These are phyloP conservation scores for Schizosaccharomyces osmophilus DNA, from an alignment of 805 yeast genomes.

Conservation along the genomic window DNA sequence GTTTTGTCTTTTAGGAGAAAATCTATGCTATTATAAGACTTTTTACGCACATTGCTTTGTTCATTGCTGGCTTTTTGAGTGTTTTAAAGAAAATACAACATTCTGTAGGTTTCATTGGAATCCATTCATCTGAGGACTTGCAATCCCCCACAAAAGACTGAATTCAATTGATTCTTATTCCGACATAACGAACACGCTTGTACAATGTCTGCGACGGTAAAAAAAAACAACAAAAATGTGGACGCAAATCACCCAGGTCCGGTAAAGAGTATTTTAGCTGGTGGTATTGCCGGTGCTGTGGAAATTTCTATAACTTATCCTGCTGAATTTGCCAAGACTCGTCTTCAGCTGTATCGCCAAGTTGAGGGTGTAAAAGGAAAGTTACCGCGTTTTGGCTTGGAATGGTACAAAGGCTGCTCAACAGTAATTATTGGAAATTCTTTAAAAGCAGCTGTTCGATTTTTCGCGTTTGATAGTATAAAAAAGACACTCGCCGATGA, in stretches of 20 bases:
- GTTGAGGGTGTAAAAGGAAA: slow-evolving; percentile 11
- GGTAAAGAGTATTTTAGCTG: slow-evolving; percentile 21
- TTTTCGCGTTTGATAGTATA: slow-evolving; percentile 75
- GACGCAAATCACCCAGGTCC: slow-evolving; percentile 4
- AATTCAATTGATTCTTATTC: too few relatives aligned
- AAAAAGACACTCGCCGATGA: slow-evolving; percentile 54
- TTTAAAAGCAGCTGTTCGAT: slow-evolving; percentile 85
- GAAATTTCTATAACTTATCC: slow-evolving; percentile 88
- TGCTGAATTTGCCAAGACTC: slow-evolving; percentile 87
- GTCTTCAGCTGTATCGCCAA: slow-evolving; percentile 36
- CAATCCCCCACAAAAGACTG: too few relatives aligned
- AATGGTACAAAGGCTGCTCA: slow-evolving; percentile 81
- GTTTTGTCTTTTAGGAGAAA: too few relatives aligned
- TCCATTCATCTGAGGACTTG: too few relatives aligned
- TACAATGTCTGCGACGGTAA: not conserved
- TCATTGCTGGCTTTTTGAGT: too few relatives aligned
- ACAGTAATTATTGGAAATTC: slow-evolving; percentile 92
- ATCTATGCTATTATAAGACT: too few relatives aligned
- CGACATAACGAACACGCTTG: too few relatives aligned
- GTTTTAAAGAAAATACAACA: too few relatives aligned
- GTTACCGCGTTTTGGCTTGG: slow-evolving; percentile 14
- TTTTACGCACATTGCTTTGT: too few relatives aligned
- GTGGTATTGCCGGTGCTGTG: slow-evolving; percentile 22
- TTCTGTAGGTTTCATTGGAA: too few relatives aligned
- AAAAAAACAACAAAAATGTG: not conserved